phyloP scores from a whole-genome alignment of 192 early-diverging fungal species.

The Backusella parvicylindrica region DNA sequence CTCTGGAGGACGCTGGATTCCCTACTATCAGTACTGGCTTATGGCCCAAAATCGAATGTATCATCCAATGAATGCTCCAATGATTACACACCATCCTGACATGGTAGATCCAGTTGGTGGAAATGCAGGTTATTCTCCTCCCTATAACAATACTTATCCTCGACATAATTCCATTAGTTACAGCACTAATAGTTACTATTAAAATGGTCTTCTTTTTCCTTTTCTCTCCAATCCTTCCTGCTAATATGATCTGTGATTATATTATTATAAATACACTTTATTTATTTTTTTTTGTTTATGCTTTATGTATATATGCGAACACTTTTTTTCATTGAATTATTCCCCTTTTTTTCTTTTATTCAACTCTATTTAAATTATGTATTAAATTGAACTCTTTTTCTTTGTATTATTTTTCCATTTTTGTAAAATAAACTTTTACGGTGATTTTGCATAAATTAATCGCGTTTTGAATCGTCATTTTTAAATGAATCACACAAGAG shows the following conservation, averaged over 20 bases:
- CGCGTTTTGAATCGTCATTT: neutral
- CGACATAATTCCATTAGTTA: neutral
- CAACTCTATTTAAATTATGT: neutral
- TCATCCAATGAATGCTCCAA: neutral
- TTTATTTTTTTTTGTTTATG: neutral
- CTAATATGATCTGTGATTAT: neutral
- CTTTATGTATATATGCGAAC: neutral
- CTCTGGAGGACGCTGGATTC: neutral
- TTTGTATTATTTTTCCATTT: neutral
- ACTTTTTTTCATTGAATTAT: neutral
- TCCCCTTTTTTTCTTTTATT: neutral
- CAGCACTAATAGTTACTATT: neutral
- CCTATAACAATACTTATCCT: neutral
- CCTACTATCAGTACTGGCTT: neutral
- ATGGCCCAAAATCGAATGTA: neutral
- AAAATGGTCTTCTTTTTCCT: neutral
- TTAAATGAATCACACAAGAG: neutral
- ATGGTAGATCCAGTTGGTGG: neutral
- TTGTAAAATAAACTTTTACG: neutral
- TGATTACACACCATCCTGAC: neutral
- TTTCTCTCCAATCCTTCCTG: neutral
- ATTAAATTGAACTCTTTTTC: neutral
- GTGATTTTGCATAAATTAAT: neutral
- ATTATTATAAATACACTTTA: neutral
- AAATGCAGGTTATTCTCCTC: neutral